phyloP scores from a whole-genome alignment of 2,329 filamentous ascomycete species.

The Grosmannia serpens region DNA sequence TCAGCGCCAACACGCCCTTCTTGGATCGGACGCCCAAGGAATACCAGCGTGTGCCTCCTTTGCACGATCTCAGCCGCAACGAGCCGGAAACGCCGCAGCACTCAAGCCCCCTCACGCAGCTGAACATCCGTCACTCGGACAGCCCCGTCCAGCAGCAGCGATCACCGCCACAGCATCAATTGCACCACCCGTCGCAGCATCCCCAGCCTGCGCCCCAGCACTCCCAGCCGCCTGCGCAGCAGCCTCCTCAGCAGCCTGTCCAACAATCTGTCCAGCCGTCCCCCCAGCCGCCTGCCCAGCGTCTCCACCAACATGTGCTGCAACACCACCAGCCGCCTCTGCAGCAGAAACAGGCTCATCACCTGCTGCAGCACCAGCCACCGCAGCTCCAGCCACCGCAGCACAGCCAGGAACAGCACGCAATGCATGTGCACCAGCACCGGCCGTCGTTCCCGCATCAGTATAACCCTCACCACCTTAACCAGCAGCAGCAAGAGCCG shows the following conservation, averaged over 20 bases:
- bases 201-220: conserved; percentile 2
- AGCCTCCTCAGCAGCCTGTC: background rate
- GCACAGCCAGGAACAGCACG: background rate
- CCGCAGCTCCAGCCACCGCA: background rate
- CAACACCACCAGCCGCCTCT: conserved; percentile 5
- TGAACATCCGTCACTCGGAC: conserved; percentile 37
- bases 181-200: conserved; percentile 3
- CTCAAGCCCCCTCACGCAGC: conserved; percentile 40
- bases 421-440: background rate
- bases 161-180: conserved; percentile 16
- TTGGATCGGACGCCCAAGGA: conserved; percentile 40
- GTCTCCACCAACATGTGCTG: conserved; percentile 13
- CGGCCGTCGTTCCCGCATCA: conserved; percentile 9
- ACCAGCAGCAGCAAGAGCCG: background rate
- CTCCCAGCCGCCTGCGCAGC: background rate
- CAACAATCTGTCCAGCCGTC: background rate
- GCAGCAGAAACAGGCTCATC: background rate
- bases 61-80: conserved; percentile 46
- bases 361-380: background rate
- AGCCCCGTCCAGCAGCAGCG: conserved; percentile 37
- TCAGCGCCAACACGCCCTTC: conserved; percentile 42
- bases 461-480: background rate
- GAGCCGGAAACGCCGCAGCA: conserved; percentile 44
- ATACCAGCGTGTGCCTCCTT: conserved; percentile 46
- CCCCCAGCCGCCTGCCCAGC: background rate